phyloP scores from a whole-genome alignment of 768 basidiomycete species.

The Boletus edulis region DNA sequence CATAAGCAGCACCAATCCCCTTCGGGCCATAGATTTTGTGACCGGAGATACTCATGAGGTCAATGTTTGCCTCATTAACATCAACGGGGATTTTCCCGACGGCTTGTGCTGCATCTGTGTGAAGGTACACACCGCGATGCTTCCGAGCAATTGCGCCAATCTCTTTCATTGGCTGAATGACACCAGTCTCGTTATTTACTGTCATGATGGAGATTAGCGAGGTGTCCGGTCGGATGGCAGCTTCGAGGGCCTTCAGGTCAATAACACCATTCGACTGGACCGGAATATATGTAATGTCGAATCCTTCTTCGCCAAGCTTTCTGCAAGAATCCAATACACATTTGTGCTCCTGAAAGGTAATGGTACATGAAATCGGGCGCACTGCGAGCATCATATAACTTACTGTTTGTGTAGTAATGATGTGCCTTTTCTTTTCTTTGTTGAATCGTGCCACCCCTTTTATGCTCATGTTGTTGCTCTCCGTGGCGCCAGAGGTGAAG shows the following conservation, averaged over 20 bases:
- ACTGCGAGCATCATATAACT: conserved; percentile 24
- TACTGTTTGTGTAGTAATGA: conserved; percentile 94
- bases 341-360: conserved; percentile 82
- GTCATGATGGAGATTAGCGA: conserved; percentile 97
- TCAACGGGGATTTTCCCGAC: conserved; percentile 88
- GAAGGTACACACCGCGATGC: conserved; percentile 89
- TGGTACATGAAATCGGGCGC: not conserved
- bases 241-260: conserved; percentile 73
- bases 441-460: conserved; percentile 97
- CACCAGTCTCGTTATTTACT: conserved; percentile 99
- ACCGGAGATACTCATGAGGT: conserved; percentile 93
- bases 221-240: conserved; percentile 88
- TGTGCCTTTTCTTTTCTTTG: conserved; percentile 87
- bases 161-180: conserved; percentile 95
- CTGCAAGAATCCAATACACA: conserved; percentile 98
- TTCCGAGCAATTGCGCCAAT: conserved; percentile 86
- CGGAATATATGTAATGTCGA: conserved; percentile 97
- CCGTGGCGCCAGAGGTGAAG: conserved; percentile 97
- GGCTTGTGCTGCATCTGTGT: conserved; percentile 97
- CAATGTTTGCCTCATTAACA: conserved; percentile 94
- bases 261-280: conserved; percentile 85
- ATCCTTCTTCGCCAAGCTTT: conserved; percentile 93
- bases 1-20: conserved; percentile 92
- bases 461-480: conserved; percentile 96
- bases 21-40: conserved; percentile 99